Evolutionary conservation across 164 flowering plant species (phyloP).

Genomic region (Akebia trifoliata): DNA sequence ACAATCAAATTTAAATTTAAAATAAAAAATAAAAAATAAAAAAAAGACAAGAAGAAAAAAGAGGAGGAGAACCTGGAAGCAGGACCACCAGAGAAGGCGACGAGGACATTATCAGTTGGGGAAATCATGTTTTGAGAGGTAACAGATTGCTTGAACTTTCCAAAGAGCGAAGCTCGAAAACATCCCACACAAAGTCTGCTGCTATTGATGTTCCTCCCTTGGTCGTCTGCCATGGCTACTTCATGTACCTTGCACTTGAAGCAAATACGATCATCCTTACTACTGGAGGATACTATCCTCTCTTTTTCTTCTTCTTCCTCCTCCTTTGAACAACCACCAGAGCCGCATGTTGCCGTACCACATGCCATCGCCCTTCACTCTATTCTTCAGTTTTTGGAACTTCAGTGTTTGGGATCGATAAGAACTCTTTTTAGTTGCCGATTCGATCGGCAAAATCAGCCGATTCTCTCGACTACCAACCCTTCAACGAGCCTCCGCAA

Average conservation of each 20-base stretch:
- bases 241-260: conserved; percentile 66
- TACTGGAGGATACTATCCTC: too few relatives aligned
- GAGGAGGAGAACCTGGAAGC: conserved; percentile 61
- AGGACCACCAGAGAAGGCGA: conserved; percentile 94
- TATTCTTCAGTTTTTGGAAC: too few relatives aligned
- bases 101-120: conserved; percentile 78
- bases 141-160: conserved; percentile 79
- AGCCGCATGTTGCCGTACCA: too few relatives aligned
- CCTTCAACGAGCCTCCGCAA: too few relatives aligned
- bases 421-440: too few relatives aligned
- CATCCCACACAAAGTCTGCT: conserved; percentile 56
- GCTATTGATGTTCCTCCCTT: conserved; percentile 17
- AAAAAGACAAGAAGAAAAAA: neutral
- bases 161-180: conserved; percentile 65
- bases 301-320: too few relatives aligned
- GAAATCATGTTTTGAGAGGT: conserved; percentile 72
- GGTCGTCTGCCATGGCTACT: conserved; percentile 22
- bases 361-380: too few relatives aligned
- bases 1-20: neutral
- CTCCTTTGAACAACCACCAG: too few relatives aligned
- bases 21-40: neutral
- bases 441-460: too few relatives aligned
- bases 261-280: conserved; percentile 35
- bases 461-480: too few relatives aligned
- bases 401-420: too few relatives aligned